Conservation (phyloP, 495 filamentous ascomycete species). For the Cudoniella acicularis region DNA sequence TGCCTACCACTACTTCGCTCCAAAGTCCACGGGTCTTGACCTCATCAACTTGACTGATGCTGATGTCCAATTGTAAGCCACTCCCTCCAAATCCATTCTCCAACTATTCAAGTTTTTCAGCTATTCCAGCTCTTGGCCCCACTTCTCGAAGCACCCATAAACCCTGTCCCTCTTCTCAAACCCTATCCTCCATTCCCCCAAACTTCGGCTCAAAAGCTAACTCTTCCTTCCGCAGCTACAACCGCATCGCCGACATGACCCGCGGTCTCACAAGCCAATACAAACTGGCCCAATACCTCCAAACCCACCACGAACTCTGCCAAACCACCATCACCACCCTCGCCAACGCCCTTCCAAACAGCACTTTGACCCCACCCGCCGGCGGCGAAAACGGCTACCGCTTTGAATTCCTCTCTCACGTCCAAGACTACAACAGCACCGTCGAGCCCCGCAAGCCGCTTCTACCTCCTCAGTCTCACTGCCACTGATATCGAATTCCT, state of each 20-base stretch:
- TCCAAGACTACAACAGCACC: no score
- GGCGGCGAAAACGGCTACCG: neutral
- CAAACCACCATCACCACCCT: no score
- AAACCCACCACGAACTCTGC: neutral
- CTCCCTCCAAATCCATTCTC: neutral
- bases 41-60: constrained; percentile 1
- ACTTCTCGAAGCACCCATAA: no score
- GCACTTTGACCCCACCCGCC: neutral
- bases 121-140: no score
- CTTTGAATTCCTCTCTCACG: neutral
- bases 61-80: neutral
- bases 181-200: neutral
- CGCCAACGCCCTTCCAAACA: neutral
- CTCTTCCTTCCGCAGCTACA: neutral
- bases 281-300: constrained; percentile 2
- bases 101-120: no score
- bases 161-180: neutral
- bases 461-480: no score
- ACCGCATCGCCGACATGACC: neutral
- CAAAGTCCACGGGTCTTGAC: neutral
- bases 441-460: no score
- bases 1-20: constrained; percentile 1
- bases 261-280: neutral
- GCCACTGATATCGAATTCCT: no score
- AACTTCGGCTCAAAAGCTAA: neutral